phyloP scores from a whole-genome alignment of 179 eudicot genomes.

The Beta lomatogona region DNA sequence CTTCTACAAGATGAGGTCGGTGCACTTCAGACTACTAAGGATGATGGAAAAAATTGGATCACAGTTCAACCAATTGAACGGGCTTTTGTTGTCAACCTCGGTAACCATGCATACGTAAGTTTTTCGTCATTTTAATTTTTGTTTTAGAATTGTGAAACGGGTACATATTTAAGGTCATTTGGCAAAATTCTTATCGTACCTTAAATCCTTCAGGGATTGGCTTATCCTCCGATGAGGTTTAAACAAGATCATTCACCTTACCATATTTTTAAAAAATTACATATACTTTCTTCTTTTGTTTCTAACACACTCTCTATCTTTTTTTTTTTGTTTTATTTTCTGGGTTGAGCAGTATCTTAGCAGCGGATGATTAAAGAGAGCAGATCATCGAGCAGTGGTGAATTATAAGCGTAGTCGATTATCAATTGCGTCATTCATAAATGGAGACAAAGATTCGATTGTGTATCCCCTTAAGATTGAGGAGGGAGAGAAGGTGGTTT shows the following conservation, averaged over 20 bases:
- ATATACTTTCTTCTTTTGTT: too few species aligned
- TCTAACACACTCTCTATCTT: too few species aligned
- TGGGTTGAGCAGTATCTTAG: slow-evolving; percentile 49
- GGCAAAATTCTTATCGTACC: too few species aligned
- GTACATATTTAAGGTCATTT: too few species aligned
- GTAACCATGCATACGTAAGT: slow-evolving; percentile 75
- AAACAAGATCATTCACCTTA: too few species aligned
- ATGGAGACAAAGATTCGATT: slow-evolving; percentile 62
- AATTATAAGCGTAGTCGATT: slow-evolving; percentile 70
- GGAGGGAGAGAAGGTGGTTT: slow-evolving; percentile 58
- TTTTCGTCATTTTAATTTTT: too few species aligned
- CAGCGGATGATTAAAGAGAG: slow-evolving; percentile 87
- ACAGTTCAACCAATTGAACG: slow-evolving; percentile 79
- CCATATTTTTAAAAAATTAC: too few species aligned
- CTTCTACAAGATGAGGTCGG: slow-evolving; percentile 78
- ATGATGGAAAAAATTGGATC: slow-evolving; percentile 78
- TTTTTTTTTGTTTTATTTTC: background rate
- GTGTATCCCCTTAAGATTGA: slow-evolving; percentile 54
- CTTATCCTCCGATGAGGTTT: too few species aligned
- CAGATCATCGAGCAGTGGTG: slow-evolving; percentile 79
- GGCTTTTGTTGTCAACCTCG: slow-evolving; percentile 81
- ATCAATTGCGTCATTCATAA: slow-evolving; percentile 75
- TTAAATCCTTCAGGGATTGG: too few species aligned
- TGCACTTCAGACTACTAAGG: slow-evolving; percentile 76
- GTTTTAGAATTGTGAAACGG: too few species aligned